phyloP scores from a whole-genome alignment of 176 grass and related monocot species.

The Paspalum vaginatum region DNA sequence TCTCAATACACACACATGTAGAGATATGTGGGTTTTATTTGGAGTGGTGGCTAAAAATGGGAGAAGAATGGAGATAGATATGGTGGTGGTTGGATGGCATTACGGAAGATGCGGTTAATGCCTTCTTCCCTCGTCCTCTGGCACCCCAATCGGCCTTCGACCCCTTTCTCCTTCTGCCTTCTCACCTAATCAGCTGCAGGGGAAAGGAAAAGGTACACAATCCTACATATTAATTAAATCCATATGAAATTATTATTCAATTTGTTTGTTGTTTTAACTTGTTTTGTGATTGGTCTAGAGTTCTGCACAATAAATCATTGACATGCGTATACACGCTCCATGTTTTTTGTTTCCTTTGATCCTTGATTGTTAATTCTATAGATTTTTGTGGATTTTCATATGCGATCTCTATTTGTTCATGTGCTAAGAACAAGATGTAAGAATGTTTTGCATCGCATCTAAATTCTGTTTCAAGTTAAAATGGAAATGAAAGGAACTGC shows the following conservation, averaged over 20 bases:
- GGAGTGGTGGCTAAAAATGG: constrained; percentile 45
- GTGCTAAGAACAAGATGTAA: not conserved
- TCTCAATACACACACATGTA: not conserved
- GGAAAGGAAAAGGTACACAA: constrained; percentile 14
- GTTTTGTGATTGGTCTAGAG: not conserved
- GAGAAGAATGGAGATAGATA: not conserved
- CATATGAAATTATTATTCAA: not conserved
- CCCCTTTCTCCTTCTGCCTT: constrained; percentile 44
- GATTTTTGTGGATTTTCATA: too few species aligned
- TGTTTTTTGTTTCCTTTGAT: not conserved
- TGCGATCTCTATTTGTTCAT: not conserved
- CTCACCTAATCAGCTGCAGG: not conserved
- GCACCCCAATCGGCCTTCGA: not conserved
- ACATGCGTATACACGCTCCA: not conserved
- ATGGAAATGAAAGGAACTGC: too few species aligned
- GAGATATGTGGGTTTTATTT: not conserved
- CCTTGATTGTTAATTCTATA: not conserved
- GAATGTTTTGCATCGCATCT: too few species aligned
- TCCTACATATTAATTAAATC: not conserved
- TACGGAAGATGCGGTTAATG: not conserved
- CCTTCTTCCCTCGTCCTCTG: constrained; percentile 19
- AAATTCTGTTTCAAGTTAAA: too few species aligned
- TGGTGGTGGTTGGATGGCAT: not conserved
- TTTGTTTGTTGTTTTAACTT: not conserved
- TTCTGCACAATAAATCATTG: not conserved